Percentiles rank a stretch among this genome's conserved stretches.
phyloP scores from a whole-genome alignment of 345 rosid species.

The Euphorbia pulcherrima region DNA sequence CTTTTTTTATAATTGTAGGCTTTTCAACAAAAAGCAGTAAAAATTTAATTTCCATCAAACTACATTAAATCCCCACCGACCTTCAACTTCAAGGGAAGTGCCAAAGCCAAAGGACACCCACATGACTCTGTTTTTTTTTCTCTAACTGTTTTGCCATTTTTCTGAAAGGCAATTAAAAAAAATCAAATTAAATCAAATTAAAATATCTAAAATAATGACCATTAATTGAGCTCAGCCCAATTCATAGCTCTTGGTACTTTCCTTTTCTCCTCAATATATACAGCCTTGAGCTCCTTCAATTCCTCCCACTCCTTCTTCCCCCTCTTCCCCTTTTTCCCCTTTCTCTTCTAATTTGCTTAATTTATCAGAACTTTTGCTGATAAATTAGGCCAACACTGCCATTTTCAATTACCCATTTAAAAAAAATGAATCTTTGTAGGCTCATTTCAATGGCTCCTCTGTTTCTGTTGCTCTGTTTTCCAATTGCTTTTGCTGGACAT shows the following conservation, averaged over 20 bases:
- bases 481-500: slow-evolving; percentile 66
- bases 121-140: slow-evolving; percentile 58
- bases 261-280: slow-evolving; percentile 56
- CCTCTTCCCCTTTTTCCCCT: neutral
- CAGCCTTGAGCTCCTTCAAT: slow-evolving; percentile 21
- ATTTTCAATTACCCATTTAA: neutral
- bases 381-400: slow-evolving; percentile 44
- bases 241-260: slow-evolving; percentile 38
- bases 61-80: slow-evolving; percentile 72
- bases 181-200: neutral
- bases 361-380: slow-evolving; percentile 43
- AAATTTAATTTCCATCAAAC: neutral
- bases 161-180: neutral
- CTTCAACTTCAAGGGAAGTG: slow-evolving; percentile 37
- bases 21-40: too few relatives aligned
- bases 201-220: slow-evolving; percentile 12
- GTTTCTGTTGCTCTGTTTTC: slow-evolving; percentile 53
- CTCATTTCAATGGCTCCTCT: slow-evolving; percentile 39
- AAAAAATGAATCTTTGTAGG: slow-evolving; percentile 3
- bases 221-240: slow-evolving; percentile 40
- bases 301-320: slow-evolving; percentile 23
- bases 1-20: neutral
- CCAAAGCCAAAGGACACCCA: slow-evolving; percentile 49
- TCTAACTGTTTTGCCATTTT: slow-evolving; percentile 29
- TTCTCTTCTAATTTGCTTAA: slow-evolving; percentile 17